phyloP scores from a whole-genome alignment of 176 grass and related monocot species.

The Aegilops speltoides region DNA sequence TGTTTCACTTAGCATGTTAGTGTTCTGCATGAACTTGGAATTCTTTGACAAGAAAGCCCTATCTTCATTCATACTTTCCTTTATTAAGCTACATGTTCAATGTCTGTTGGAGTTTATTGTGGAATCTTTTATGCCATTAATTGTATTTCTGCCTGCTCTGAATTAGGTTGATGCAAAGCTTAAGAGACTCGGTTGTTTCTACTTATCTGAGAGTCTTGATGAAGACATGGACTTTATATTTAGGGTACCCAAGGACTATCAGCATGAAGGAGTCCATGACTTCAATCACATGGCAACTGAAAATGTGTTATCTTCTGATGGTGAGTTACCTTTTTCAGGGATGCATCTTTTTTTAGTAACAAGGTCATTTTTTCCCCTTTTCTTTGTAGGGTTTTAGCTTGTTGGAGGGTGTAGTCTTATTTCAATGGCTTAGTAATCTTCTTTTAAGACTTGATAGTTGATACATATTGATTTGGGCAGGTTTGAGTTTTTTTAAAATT shows the following conservation, averaged over 20 bases:
- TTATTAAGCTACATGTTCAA: slow-evolving; percentile 20
- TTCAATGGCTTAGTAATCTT: slow-evolving; percentile 16
- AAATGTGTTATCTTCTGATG: slow-evolving; percentile 45
- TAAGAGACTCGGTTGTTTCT: slow-evolving; percentile 85
- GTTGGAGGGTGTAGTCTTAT: slow-evolving; percentile 24
- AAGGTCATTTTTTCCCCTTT: not conserved
- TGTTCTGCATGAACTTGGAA: not conserved
- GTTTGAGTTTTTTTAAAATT: not conserved
- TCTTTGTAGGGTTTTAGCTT: not conserved
- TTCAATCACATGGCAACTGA: slow-evolving; percentile 47
- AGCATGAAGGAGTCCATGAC: slow-evolving; percentile 48
- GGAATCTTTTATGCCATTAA: slow-evolving; percentile 17
- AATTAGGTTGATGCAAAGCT: slow-evolving; percentile 76
- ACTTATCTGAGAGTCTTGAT: slow-evolving; percentile 95
- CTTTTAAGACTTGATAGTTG: not conserved
- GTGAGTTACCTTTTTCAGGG: slow-evolving; percentile 43
- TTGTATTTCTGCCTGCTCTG: slow-evolving; percentile 26
- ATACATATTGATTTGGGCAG: slow-evolving; percentile 15
- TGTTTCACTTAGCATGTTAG: slow-evolving; percentile 29
- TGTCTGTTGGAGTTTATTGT: slow-evolving; percentile 9
- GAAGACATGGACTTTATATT: slow-evolving; percentile 87
- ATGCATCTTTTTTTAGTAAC: not conserved
- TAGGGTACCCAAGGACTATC: slow-evolving; percentile 60
- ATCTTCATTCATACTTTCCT: not conserved
- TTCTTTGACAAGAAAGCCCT: slow-evolving; percentile 3